Evolutionary conservation across 305 asterid species (phyloP), one percentile per base, ranked within the genome.

Genomic region (Lippia alba): DNA sequence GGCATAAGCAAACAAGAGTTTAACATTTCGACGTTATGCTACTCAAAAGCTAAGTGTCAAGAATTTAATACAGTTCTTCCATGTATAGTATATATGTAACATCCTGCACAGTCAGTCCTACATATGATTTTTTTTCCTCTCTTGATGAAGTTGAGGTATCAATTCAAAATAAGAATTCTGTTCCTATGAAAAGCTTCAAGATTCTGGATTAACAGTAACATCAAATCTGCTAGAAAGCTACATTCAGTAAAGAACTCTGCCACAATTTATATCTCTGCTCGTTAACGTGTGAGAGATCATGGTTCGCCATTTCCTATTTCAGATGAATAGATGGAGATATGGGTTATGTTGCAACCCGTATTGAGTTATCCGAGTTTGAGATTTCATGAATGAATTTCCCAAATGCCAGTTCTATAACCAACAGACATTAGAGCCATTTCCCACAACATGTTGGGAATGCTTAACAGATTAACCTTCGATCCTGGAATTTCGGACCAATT

Each of bases 361-460:
- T n/a, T n/a, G n/a, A n/a, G n/a, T n/a, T n/a, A 67, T 6, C 59
- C 53, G 50, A 19, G 15, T 73, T 32, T 8, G 56, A 57, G 66
- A 36, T 6, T 34, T 90, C 82, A 90, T 44, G 78, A 72, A 66
- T 84, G 85, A 72, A 92, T 79, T 73, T 89, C 85, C 99, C 99
- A 94, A 57, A 92, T 76, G 61, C 98, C 97, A 59, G 85, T 82
- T 79, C 97, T 87, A 71, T 91, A 91, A 50, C 97, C 99, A 63
- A 90, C 66, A 18, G 97, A 88, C 97, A 91, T 88, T 71, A 94
- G 85, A 33, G 94, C 97, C 83, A 90, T 56, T 82, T 94, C 99
- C 99, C 99, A 90, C 78, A 94, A 71, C 97, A 94, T 94, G 76
- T 90, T 86, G 7, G 97, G 99, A 75, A 94, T 90, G 82, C 98